Percentiles rank a stretch among this genome's conserved stretches.
phyloP scores from a whole-genome alignment of 140 eudicot genomes.

The Flaveria floridana region DNA sequence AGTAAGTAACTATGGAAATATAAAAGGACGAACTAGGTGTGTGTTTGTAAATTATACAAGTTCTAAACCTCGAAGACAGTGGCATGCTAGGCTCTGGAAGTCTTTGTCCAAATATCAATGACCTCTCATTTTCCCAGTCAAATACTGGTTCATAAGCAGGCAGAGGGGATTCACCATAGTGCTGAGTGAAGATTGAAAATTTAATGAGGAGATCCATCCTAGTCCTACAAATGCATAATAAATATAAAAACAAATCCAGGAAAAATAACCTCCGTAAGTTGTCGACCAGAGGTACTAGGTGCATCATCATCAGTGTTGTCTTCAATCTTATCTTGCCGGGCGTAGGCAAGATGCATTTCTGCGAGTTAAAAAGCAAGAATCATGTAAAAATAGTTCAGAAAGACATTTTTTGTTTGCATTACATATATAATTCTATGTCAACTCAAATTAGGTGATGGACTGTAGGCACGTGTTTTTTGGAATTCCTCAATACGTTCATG shows the following conservation, averaged over 20 bases:
- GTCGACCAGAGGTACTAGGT: constrained; percentile 91
- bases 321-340: constrained; percentile 64
- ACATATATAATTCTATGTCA: constrained; percentile 15
- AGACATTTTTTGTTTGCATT: constrained; percentile 9
- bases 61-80: constrained; percentile 66
- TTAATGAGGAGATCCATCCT: constrained; percentile 18
- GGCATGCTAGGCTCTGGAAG: constrained; percentile 65
- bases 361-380: constrained; percentile 28
- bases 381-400: background rate
- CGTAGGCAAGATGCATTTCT: constrained; percentile 93
- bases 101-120: constrained; percentile 90
- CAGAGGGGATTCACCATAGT: constrained; percentile 84
- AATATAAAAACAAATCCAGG: constrained; percentile 35
- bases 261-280: constrained; percentile 44
- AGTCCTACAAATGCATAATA: background rate
- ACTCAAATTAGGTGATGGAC: background rate
- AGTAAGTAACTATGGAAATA: background rate
- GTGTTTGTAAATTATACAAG: constrained; percentile 13
- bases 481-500: constrained; percentile 20
- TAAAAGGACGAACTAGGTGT: constrained; percentile 14
- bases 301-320: constrained; percentile 76
- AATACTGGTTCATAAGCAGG: constrained; percentile 97
- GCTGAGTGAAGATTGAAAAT: constrained; percentile 48
- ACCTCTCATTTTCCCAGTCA: constrained; percentile 97
- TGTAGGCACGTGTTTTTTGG: background rate